Evolutionary conservation across 805 yeast genomes (phyloP).

Genomic region (Myxozyma kluyveri): DNA sequence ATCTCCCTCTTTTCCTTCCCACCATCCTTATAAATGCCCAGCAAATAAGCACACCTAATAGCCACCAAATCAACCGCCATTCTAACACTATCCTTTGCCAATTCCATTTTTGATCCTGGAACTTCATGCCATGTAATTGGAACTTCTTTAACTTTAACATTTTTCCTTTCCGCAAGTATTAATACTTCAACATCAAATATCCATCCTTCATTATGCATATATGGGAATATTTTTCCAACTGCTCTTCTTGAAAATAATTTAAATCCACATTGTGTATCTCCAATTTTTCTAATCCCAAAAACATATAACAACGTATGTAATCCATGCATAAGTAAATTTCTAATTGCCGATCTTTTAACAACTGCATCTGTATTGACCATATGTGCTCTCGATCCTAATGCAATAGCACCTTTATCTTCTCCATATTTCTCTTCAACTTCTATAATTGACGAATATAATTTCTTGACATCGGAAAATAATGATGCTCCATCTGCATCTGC

Average conservation of each 20-base stretch:
- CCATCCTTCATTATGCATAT: slow-evolving; percentile 97
- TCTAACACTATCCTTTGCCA: slow-evolving; percentile 82
- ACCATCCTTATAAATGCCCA: slow-evolving; percentile 63
- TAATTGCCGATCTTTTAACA: slow-evolving; percentile 81
- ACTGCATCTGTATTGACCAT: slow-evolving; percentile 96
- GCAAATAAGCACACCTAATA: slow-evolving; percentile 79
- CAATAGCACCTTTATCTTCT: slow-evolving; percentile 51
- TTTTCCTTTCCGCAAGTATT: slow-evolving; percentile 70
- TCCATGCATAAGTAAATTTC: slow-evolving; percentile 91
- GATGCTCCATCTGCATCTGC: slow-evolving; percentile 99
- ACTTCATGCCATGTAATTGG: slow-evolving; percentile 97
- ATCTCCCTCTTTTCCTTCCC: slow-evolving; percentile 1
- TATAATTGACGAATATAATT: slow-evolving; percentile 41
- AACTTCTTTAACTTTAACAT: slow-evolving; percentile 67
- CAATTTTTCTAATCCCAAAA: slow-evolving; percentile 82
- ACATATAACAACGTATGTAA: slow-evolving; percentile 80
- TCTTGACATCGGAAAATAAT: slow-evolving; percentile 60
- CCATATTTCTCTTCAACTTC: background rate
- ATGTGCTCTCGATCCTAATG: slow-evolving; percentile 93
- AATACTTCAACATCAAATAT: slow-evolving; percentile 94
- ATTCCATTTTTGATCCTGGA: slow-evolving; percentile 88
- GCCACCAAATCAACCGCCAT: slow-evolving; percentile 95
- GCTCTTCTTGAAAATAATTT: slow-evolving; percentile 80
- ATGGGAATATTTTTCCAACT: slow-evolving; percentile 67
- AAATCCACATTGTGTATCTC: slow-evolving; percentile 97